phyloP scores from a whole-genome alignment of 73 alveolate species.

The Paramecium biaurelia region DNA sequence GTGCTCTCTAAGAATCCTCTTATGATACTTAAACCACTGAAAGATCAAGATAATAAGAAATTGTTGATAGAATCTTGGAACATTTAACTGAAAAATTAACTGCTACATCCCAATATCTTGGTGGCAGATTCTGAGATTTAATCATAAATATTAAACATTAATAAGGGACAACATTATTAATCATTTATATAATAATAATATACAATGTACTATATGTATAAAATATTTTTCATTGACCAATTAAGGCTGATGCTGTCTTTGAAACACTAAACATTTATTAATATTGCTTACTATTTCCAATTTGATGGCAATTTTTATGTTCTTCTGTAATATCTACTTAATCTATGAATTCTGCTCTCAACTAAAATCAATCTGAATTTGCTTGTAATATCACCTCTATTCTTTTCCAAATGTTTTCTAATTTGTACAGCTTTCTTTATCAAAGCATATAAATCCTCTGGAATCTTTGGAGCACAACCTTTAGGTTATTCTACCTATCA shows the following conservation, averaged over 20 bases:
- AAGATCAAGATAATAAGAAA: slow-evolving; percentile 15
- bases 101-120: slow-evolving; percentile 46
- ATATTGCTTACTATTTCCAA: slow-evolving; percentile 83
- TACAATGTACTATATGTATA: not conserved
- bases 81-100: slow-evolving; percentile 48
- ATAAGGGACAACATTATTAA: not conserved
- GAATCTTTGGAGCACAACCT: slow-evolving; percentile 97
- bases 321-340: slow-evolving; percentile 96
- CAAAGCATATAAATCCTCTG: slow-evolving; percentile 97
- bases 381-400: slow-evolving; percentile 94
- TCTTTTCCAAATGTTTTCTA: slow-evolving; percentile 98
- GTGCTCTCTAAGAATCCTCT: not conserved
- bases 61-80: slow-evolving; percentile 5
- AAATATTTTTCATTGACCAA: slow-evolving; percentile 17
- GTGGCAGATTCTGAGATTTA: slow-evolving; percentile 52
- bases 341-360: slow-evolving; percentile 98
- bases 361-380: slow-evolving; percentile 96
- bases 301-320: slow-evolving; percentile 94
- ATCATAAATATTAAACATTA: not conserved
- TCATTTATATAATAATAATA: not conserved
- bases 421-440: slow-evolving; percentile 98
- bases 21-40: slow-evolving; percentile 3
- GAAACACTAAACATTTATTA: not conserved
- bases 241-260: slow-evolving; percentile 42
- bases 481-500: not conserved